Conservation (phyloP, 495 filamentous ascomycete genomes). For the Aspergillus coremiiformis region DNA sequence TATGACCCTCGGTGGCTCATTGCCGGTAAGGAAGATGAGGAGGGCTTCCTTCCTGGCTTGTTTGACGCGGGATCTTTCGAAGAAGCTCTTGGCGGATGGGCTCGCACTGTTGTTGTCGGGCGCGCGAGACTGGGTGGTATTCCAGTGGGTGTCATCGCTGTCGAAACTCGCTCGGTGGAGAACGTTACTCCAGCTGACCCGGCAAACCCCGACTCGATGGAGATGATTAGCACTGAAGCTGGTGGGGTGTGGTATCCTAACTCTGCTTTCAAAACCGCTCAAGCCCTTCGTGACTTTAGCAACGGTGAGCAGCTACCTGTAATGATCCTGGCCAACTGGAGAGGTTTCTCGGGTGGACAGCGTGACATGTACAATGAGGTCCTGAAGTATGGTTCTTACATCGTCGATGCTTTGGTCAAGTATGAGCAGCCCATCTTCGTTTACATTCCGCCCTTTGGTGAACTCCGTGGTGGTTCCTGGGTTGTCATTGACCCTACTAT, state of each 20-base stretch:
- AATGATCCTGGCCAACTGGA: constrained; percentile 99
- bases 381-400: constrained; percentile 97
- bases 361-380: constrained; percentile 99
- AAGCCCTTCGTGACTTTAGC: constrained; percentile 98
- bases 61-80: constrained; percentile 97
- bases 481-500: constrained; percentile 98
- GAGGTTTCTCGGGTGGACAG: constrained; percentile 98
- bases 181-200: constrained; percentile 97
- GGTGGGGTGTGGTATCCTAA: constrained; percentile 99
- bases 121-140: constrained; percentile 96
- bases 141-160: constrained; percentile 95
- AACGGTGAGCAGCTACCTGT: constrained; percentile 94
- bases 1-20: constrained; percentile 95
- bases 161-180: constrained; percentile 92
- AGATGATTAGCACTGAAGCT: constrained; percentile 86
- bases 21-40: constrained; percentile 78
- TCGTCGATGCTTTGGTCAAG: constrained; percentile 95
- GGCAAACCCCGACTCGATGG: constrained; percentile 95
- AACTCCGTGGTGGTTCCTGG: constrained; percentile 98
- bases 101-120: constrained; percentile 90
- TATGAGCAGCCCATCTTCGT: constrained; percentile 98
- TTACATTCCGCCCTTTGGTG: constrained; percentile 94
- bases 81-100: constrained; percentile 94
- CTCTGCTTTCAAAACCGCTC: constrained; percentile 98
- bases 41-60: constrained; percentile 80